These are phyloP conservation scores for Populus tomentosa DNA, from an alignment of 441 rosid species.

Conservation along the genomic window DNA sequence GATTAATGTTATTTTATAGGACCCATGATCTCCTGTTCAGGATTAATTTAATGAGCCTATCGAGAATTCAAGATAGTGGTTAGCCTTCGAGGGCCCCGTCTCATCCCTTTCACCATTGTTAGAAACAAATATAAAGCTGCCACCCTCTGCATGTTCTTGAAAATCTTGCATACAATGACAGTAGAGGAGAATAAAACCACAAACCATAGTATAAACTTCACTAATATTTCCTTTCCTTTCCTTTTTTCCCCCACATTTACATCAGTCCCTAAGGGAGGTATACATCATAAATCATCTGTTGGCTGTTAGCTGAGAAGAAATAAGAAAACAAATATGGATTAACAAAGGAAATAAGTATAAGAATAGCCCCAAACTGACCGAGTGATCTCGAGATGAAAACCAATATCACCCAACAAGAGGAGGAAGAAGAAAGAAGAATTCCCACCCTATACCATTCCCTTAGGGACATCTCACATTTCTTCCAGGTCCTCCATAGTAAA, in stretches of 20 bases:
- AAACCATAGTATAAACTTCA: conserved; percentile 28
- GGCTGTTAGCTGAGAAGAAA: conserved; percentile 15
- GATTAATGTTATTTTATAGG: conserved; percentile 9
- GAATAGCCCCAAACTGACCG: conserved; percentile 32
- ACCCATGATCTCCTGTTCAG: conserved; percentile 12
- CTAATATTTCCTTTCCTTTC: conserved; percentile 15
- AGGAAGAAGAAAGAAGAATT: not conserved
- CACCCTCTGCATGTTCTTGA: not conserved
- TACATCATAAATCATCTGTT: conserved; percentile 31
- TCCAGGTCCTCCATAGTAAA: conserved; percentile 98
- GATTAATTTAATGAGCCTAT: conserved; percentile 3
- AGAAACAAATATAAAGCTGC: not conserved
- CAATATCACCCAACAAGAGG: conserved; percentile 29
- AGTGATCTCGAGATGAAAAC: conserved; percentile 30
- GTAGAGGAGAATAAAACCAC: conserved; percentile 9
- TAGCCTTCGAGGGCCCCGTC: conserved; percentile 4
- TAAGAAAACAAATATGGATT: conserved; percentile 15
- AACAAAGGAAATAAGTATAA: conserved; percentile 28
- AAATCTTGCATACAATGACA: not conserved
- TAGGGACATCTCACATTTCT: conserved; percentile 84
- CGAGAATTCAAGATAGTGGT: conserved; percentile 2
- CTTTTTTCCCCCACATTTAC: conserved; percentile 29
- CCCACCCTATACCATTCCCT: conserved; percentile 27
- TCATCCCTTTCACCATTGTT: not conserved
- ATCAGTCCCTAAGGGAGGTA: conserved; percentile 26